Evolutionary conservation across 371 early-diverging fungal species (phyloP), one percentile per base, ranked within the genome.

Genomic region (Mucor indicus): DNA sequence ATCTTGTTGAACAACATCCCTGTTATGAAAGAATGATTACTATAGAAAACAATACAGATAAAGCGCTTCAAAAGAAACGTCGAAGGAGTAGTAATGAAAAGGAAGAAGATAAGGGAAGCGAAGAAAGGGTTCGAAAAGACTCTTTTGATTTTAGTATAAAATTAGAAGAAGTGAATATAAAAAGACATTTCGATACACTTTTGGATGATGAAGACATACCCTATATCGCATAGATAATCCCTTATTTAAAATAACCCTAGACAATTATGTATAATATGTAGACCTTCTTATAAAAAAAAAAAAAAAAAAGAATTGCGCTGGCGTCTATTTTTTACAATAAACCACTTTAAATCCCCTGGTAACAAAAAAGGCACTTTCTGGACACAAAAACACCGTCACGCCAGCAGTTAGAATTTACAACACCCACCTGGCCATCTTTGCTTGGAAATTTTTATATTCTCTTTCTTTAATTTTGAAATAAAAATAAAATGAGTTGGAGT

Each of bases 1-100:
- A 86, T 40, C 61, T 93, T 21, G 87, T 92, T 4, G 67, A 81
- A 5, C 90, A 91, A 49, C 84, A 87, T 50, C 77, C 84, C 6
- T 70, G 71, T 25, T 62, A 71, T 42, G 58, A 67, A 30, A 54
- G 72, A 9, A 41, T 48, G 11, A 31, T 37, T 27, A 25, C 42
- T 3, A 20, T 30, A 36, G 32, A 52, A 20, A 10, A 19, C 30
- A 30, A 17, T 15, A n/a, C 33, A 17, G 15, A 29, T 21, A 44
- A 23, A 44, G 38, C 19, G 8, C 23, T 25, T 17, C 38, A 46
- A 32, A 55, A 60, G 15, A 57, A 62, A 8, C 52, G 61, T 42
- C 55, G 58, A 50, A 55, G 57, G 23, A 59, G 57, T 21, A 55
- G 51, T 27, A 44, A 29, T 12, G 46, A 50, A 27, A n/a, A 7